These are phyloP conservation scores for Anisodus tanguticus DNA, from an alignment of 257 asterid species.

Conservation along the genomic window DNA sequence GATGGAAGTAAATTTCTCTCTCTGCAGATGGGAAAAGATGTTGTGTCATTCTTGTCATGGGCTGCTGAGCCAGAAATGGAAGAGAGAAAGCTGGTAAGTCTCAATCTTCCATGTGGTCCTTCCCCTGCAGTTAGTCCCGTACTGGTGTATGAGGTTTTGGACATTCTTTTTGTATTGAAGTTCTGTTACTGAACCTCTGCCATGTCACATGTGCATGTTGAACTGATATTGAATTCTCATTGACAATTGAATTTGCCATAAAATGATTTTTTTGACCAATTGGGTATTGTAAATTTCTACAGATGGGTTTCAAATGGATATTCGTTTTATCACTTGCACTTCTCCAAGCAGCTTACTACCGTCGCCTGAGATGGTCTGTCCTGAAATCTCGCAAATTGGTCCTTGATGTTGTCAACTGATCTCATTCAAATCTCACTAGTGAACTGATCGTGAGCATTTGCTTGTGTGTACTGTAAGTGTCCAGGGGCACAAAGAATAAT, in stretches of 20 bases:
- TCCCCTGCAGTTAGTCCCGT: not conserved
- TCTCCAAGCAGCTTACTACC: slow-evolving; percentile 66
- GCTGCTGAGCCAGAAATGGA: slow-evolving; percentile 6
- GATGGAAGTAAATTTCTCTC: not conserved
- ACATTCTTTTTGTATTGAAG: too few species aligned
- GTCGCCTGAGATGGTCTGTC: slow-evolving; percentile 71
- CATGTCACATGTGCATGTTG: not conserved
- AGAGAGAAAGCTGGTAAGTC: slow-evolving; percentile 69
- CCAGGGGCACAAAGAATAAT: not conserved
- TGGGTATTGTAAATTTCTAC: slow-evolving; percentile 23
- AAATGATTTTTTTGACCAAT: slow-evolving; percentile 21
- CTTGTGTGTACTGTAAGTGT: not conserved
- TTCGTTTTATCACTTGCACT: slow-evolving; percentile 53
- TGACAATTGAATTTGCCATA: too few species aligned
- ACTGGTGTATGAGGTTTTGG: too few species aligned
- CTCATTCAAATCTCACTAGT: not conserved
- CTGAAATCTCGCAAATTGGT: slow-evolving; percentile 69
- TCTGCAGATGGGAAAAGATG: slow-evolving; percentile 67
- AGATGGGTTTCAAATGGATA: slow-evolving; percentile 43
- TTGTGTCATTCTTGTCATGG: slow-evolving; percentile 60
- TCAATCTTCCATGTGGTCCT: not conserved
- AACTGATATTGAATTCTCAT: too few species aligned
- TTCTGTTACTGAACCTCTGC: not conserved
- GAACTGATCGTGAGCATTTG: not conserved
- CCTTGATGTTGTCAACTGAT: slow-evolving; percentile 68